phyloP scores from a whole-genome alignment of 2,329 filamentous ascomycete genomes.

The Neofusicoccum kwambonambiense region DNA sequence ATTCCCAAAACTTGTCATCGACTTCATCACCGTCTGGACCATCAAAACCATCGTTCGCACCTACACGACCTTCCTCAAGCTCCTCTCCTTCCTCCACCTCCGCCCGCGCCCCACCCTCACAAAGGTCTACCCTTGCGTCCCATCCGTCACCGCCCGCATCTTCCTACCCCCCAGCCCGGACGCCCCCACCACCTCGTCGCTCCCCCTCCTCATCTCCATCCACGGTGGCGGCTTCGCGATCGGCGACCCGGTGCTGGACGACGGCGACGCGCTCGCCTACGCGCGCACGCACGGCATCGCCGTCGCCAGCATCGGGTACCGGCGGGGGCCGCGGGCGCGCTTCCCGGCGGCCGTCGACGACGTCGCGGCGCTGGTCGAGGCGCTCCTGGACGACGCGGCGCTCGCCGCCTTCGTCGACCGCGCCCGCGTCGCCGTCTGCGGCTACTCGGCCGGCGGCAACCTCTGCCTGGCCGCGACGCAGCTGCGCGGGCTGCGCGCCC shows the following conservation, averaged over 20 bases:
- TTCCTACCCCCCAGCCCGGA: conserved; percentile 6
- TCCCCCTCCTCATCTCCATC: conserved; percentile 50
- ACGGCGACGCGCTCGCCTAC: conserved; percentile 49
- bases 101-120: conserved; percentile 11
- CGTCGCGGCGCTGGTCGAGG: conserved; percentile 44
- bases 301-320: conserved; percentile 52
- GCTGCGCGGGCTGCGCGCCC: conserved; percentile 35
- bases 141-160: conserved; percentile 1
- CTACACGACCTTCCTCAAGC: not conserved
- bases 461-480: conserved; percentile 46
- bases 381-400: conserved; percentile 43
- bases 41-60: not conserved
- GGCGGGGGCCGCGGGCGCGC: conserved; percentile 44
- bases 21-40: conserved; percentile 1
- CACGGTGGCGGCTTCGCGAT: conserved; percentile 55
- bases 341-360: conserved; percentile 51
- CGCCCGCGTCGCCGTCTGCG: conserved; percentile 43
- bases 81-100: not conserved
- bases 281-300: conserved; percentile 42
- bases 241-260: conserved; percentile 45
- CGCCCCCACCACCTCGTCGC: not conserved
- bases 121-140: conserved; percentile 5
- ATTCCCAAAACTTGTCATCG: not conserved
- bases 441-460: conserved; percentile 55
- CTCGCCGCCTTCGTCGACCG: conserved; percentile 46